These are phyloP conservation scores for Coniochaeta pulveracea DNA, from an alignment of 2,329 filamentous ascomycete species.

Conservation along the genomic window DNA sequence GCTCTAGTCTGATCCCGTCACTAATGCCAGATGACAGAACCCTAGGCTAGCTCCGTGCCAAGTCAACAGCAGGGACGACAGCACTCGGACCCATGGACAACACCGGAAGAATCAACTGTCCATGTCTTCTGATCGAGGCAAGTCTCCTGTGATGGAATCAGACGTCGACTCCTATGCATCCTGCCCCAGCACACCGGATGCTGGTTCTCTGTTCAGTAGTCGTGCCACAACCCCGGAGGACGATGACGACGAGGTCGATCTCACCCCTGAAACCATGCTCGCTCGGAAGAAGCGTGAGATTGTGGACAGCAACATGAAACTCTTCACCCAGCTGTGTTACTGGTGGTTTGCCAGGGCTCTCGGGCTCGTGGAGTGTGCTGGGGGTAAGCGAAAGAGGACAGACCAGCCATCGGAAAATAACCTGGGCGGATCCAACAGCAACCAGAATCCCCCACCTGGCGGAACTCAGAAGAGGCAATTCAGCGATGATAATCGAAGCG, in stretches of 20 bases:
- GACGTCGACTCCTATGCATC: background rate
- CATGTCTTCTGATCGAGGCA: background rate
- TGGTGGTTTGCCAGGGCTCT: background rate
- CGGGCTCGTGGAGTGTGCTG: background rate
- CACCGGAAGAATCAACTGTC: background rate
- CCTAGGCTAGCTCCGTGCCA: background rate
- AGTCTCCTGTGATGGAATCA: background rate
- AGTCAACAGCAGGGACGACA: background rate
- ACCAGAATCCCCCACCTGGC: background rate
- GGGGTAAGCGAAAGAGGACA: too few relatives aligned
- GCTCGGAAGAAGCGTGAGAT: background rate
- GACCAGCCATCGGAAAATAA: too few relatives aligned
- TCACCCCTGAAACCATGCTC: background rate
- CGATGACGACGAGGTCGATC: background rate
- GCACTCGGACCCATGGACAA: background rate
- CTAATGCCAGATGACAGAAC: background rate
- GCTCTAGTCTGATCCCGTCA: background rate
- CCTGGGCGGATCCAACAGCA: too few relatives aligned
- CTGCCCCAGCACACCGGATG: background rate
- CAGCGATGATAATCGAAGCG: background rate
- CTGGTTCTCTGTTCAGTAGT: constrained; percentile 1
- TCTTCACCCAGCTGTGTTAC: background rate
- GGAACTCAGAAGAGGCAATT: background rate
- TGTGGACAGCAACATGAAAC: background rate
- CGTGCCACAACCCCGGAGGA: background rate